Base-by-base conservation (phyloP, 2,329 filamentous ascomycete genomes). In the Orbilia blumenaviensis region DNA sequence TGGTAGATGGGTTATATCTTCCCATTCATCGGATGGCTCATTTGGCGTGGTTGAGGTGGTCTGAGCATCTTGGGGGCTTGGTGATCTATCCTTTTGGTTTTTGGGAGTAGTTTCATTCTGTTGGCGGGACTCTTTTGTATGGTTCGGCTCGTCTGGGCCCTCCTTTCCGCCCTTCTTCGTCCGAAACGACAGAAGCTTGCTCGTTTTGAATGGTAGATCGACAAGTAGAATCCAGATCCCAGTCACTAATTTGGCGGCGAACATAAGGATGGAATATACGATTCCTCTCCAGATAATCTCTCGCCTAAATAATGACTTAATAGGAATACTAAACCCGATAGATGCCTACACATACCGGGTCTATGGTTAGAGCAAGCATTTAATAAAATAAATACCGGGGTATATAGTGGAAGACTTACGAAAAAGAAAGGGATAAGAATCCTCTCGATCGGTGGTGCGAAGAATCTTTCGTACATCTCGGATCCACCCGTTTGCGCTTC, bases 311-410 rank as follows among this genome's bases (percentile, higher is more conserved):
- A 95, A 89, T 4, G 87, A 83, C 0, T 86, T 88, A 29, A 94
- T 90, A 0, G 92, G 92, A 0, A 95, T 91, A 0, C 91, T 90
- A 80, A 94, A 94, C 0, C 92, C 92, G 36, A 94, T 90, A 0
- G 87, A 88, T 0, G 87, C 85, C 85, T 86, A 16, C 21, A 0
- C 0, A 0, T 32, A 38, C n/a, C n/a, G n/a, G n/a, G 10, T 4
- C 9, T 21, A 23, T 9, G 23, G 38, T 18, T 54, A 34, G 14
- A 23, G 5, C 80, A 77, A 25, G 34, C 10, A 54, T n/a, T 34
- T 6, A 36, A 16, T 14, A 8, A 52, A 61, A 41, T 8, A 8
- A 14, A 10, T 12, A 18, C n/a, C n/a, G n/a, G n/a, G n/a, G n/a
- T n/a, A n/a, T n/a, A n/a, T n/a, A n/a, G n/a, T n/a, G 10, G 3